These are phyloP conservation scores for Paracoccidioides lutzii DNA, from an alignment of 2,329 filamentous ascomycete genomes.

Conservation along the genomic window DNA sequence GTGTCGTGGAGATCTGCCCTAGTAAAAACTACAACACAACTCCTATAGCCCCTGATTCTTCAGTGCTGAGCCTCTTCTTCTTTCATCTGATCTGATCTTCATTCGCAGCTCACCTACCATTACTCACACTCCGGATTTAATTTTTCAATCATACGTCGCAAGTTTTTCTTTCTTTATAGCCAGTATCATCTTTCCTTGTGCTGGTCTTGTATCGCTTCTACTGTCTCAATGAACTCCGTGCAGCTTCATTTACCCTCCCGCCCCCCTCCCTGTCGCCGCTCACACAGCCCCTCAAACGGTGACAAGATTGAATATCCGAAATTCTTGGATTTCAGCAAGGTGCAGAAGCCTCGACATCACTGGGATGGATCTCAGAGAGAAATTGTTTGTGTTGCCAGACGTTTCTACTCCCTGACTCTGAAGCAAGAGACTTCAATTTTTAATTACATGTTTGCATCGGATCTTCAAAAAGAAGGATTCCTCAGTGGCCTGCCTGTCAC, in stretches of 20 bases:
- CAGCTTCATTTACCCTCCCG: background rate
- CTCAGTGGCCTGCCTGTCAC: slow-evolving; percentile 1
- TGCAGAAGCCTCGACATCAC: background rate
- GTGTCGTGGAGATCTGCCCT: too few species aligned
- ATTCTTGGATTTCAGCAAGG: background rate
- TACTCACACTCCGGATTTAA: too few species aligned
- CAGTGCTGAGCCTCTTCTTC: too few species aligned
- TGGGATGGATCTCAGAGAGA: slow-evolving; percentile 6
- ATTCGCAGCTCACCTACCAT: too few species aligned
- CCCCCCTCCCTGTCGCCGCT: background rate
- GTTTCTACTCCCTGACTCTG: slow-evolving; percentile 3
- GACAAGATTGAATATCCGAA: background rate
- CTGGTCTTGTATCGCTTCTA: too few species aligned
- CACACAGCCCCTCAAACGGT: background rate
- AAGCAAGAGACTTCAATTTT: slow-evolving; percentile 16
- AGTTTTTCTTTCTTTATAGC: too few species aligned
- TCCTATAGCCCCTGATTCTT: too few species aligned
- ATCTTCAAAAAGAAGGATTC: slow-evolving; percentile 15
- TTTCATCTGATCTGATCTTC: too few species aligned
- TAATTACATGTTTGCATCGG: slow-evolving; percentile 14
- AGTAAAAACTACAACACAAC: too few species aligned
- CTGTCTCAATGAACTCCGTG: too few species aligned
- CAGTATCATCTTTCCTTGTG: too few species aligned
- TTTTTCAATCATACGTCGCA: too few species aligned
- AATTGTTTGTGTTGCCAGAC: slow-evolving; percentile 5